These are phyloP conservation scores for Circinella umbellata DNA, from an alignment of 371 early-diverging fungal genomes.

Conservation along the genomic window DNA sequence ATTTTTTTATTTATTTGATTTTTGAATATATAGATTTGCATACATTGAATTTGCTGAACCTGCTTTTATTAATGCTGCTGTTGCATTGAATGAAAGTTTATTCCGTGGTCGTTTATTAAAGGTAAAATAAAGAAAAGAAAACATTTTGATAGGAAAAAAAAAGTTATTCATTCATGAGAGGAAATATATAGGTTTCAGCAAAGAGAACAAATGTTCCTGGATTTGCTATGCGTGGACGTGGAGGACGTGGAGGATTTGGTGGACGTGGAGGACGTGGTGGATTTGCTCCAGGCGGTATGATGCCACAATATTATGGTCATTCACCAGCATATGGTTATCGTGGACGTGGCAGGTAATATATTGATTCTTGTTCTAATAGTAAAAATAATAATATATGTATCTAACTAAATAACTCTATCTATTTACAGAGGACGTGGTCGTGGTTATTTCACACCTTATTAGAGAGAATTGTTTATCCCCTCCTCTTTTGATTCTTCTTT, in stretches of 20 bases:
- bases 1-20: no score
- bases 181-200: conserved; percentile 62
- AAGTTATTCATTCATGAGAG: not conserved
- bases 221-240: conserved; percentile 73
- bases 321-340: conserved; percentile 59
- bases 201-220: conserved; percentile 98
- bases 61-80: conserved; percentile 82
- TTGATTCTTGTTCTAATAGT: no score
- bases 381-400: no score
- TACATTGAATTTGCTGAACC: conserved; percentile 96
- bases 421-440: conserved; percentile 59
- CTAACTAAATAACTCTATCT: no score
- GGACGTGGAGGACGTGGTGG: conserved; percentile 79
- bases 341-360: conserved; percentile 54
- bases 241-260: conserved; percentile 77
- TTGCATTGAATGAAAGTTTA: conserved; percentile 87
- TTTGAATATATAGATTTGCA: conserved; percentile 69
- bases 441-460: conserved; percentile 72
- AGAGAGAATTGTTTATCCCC: conserved; percentile 8
- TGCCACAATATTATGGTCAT: conserved; percentile 48
- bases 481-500: not conserved
- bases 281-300: conserved; percentile 61
- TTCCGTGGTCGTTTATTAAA: conserved; percentile 90
- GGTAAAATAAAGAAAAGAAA: conserved; percentile 40
- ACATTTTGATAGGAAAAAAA: not conserved